Evolutionary conservation across 257 asterid genomes (phyloP), one percentile per base, ranked within the genome.

Genomic region (Fraxinus americana): DNA sequence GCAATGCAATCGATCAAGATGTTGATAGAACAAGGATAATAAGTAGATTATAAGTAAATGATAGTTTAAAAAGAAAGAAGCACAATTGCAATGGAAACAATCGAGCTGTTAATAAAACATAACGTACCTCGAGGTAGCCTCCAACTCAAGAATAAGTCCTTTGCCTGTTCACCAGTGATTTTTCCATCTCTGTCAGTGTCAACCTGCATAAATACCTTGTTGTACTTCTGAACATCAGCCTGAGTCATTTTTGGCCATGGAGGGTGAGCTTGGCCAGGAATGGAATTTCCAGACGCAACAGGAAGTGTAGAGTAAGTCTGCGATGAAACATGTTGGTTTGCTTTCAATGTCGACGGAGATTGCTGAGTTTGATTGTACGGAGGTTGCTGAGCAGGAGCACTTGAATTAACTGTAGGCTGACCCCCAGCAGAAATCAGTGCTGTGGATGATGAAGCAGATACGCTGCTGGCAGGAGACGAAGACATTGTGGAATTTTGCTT

Each of bases 181-280:
- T 91, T 92, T 75, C 98, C 99, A 92, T 96, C 99, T 81, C 90
- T 83, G 83, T 96, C 98, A 0, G 89, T 90, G 86, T 93, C 99
- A 72, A 94, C 99, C 80, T 91, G 95, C 85, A 90, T 85, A 88
- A 96, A 96, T 72, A 92, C 97, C 89, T 89, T 92, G 79, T 89
- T 79, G 78, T 96, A 96, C 85, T 91, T 92, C 90, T 93, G 97
- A 85, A 91, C 79, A 89, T 96, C 98, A 66, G 91, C 78, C 81
- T 81, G 91, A 65, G 86, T 92, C 92, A 96, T 92, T 86, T 81
- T 96, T 75, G 97, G 97, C 99, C 98, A 93, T 69, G 93, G 91
- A 83, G 86, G 66, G 74, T 88, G 97, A 77, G 96, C 80, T 80
- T 87, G 94, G 12, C 80, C 82, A 77, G 86, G 48, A 43, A 39